These are phyloP conservation scores for Cordyceps farinosa DNA, from an alignment of 2,329 filamentous ascomycete species.

Conservation along the genomic window DNA sequence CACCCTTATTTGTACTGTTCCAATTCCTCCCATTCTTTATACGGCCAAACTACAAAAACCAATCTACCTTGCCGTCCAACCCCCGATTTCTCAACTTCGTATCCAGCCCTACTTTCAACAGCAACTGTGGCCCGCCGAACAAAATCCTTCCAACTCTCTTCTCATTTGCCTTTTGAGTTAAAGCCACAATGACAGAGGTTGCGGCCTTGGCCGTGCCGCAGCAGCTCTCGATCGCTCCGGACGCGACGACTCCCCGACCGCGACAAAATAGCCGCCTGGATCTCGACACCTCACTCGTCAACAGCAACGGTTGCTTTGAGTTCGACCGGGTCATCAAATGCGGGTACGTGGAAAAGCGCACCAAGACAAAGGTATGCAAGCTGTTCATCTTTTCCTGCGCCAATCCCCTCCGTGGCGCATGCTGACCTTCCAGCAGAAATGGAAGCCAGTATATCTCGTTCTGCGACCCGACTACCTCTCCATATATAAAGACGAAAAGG, in stretches of 20 bases:
- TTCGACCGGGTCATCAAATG: slow-evolving; percentile 92
- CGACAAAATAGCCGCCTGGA: slow-evolving; percentile 28
- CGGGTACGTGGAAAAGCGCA: slow-evolving; percentile 81
- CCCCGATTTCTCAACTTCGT: neutral
- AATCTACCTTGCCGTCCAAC: neutral
- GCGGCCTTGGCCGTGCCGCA: slow-evolving; percentile 13
- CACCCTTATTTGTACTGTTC: neutral
- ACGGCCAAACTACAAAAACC: neutral
- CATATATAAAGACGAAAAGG: slow-evolving; percentile 88
- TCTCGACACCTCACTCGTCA: slow-evolving; percentile 74
- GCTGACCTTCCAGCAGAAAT: slow-evolving; percentile 55
- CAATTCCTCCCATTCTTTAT: neutral
- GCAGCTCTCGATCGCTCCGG: slow-evolving; percentile 15
- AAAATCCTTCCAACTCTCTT: neutral
- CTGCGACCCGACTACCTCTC: slow-evolving; percentile 86
- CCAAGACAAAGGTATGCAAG: slow-evolving; percentile 80
- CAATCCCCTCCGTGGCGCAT: slow-evolving; percentile 18
- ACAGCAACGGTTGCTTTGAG: slow-evolving; percentile 92
- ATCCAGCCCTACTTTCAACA: neutral
- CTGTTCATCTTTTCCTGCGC: slow-evolving; percentile 6
- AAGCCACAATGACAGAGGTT: slow-evolving; percentile 14
- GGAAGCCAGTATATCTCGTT: slow-evolving; percentile 87
- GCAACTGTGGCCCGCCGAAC: neutral
- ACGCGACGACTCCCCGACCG: slow-evolving; percentile 22
- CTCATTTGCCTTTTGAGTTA: neutral